Base-by-base conservation (phyloP, 805 yeast species). In the Myxozyma melibiosi region DNA sequence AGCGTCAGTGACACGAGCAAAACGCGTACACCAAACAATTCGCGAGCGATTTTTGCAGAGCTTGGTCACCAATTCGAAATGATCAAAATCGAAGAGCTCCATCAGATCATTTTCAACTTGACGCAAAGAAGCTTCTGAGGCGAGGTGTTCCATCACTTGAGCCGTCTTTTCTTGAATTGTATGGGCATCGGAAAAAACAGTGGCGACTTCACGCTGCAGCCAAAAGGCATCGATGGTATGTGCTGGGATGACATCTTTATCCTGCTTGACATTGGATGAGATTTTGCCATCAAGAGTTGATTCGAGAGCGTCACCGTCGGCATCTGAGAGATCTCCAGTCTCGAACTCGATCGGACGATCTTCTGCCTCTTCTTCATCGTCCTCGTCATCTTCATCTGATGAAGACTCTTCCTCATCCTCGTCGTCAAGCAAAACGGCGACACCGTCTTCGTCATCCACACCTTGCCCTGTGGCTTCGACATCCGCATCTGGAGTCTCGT, bases 71-170 rank as follows among this genome's bases (percentile, higher is more conserved):
- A 86, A 68, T 0, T 74, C 78, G 42, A 79, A 73, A 55, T 81
- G 72, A 37, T 82, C 84, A 31, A 54, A 60, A 25, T 81, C 80
- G n/a, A 86, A 71, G 1, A 81, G 59, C 28, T 78, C 79, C 65
- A 80, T 70, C 4, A 90, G 67, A n/a, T 74, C 76, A 38, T 78
- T 78, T 62, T 85, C 89, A 44, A 83, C 74, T 16, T 76, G 77
- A 37, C 80, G 71, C 11, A 71, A 66, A 28, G 76, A 69, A 2
- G 74, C 57, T 7, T 73, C 64, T 22, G 76, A 67, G 1, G 74
- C 69, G 1, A 90, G 68, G 8, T 76, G 61, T 1, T 67, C 68
- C 22, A 77, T 68, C 0, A 85, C 72, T 13, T 72, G 67, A 1
- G 70, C 65, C 5, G 84, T 69, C 4, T 76, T 64, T 27, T 75